Evolutionary conservation across 2,329 filamentous ascomycete species (phyloP).

Genomic region (Fusarium succisae): DNA sequence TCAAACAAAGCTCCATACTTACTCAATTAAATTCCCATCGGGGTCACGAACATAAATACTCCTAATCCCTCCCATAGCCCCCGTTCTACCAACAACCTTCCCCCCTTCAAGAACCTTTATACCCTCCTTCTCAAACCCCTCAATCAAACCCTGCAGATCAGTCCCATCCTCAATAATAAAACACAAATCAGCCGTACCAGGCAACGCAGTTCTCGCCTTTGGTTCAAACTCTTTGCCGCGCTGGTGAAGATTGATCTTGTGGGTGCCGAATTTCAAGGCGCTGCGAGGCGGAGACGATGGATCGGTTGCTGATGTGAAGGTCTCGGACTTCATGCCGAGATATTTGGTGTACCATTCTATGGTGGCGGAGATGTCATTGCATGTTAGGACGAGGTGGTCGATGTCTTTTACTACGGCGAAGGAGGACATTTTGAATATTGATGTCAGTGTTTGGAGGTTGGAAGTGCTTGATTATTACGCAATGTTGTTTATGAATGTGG

Average conservation of each 20-base stretch:
- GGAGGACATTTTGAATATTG: slow-evolving; percentile 19
- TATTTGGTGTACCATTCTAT: slow-evolving; percentile 63
- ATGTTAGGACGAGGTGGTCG: slow-evolving; percentile 70
- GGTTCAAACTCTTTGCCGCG: slow-evolving; percentile 67
- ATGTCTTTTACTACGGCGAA: slow-evolving; percentile 54
- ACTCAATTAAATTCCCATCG: slow-evolving; percentile 71
- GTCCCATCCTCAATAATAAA: slow-evolving; percentile 62
- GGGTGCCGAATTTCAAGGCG: slow-evolving; percentile 64
- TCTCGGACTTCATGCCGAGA: slow-evolving; percentile 66
- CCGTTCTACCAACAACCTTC: slow-evolving; percentile 62
- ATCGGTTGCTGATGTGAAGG: slow-evolving; percentile 55
- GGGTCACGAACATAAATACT: slow-evolving; percentile 70
- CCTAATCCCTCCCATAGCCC: slow-evolving; percentile 62
- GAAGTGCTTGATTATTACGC: not conserved
- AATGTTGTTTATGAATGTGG: not conserved
- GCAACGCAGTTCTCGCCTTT: slow-evolving; percentile 62
- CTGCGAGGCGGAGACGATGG: slow-evolving; percentile 51
- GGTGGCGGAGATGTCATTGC: slow-evolving; percentile 58
- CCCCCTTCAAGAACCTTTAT: slow-evolving; percentile 62
- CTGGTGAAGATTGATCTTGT: slow-evolving; percentile 71
- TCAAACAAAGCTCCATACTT: slow-evolving; percentile 35
- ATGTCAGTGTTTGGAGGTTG: not conserved
- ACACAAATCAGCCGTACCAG: slow-evolving; percentile 68
- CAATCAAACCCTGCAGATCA: slow-evolving; percentile 57
- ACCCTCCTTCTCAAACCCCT: slow-evolving; percentile 51